Evolutionary conservation across 495 filamentous ascomycete species (phyloP), one percentile per base, ranked within the genome.

Genomic region (Arthonia radiata): DNA sequence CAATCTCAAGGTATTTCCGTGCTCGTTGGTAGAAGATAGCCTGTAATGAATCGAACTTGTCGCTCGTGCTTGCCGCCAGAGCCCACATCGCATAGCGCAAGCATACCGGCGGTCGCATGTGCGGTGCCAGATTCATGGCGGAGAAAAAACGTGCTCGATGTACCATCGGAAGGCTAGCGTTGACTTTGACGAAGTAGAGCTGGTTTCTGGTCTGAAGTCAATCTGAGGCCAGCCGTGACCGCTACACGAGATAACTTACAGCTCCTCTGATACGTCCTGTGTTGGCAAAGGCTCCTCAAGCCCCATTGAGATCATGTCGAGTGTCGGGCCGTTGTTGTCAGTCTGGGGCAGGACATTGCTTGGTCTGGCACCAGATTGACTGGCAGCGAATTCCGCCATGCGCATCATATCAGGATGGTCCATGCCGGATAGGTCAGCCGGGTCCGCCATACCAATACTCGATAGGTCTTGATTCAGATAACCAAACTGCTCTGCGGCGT

Each of bases 31-130:
- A 97, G 43, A 93, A 90, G 29, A 82, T 61, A 15, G 73, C 68
- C 38, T 76, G 74, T 12, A 91, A 48, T 18, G 60, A 57, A 8
- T 56, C 52, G 43, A 76, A 90, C 38, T 79, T 86, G 10, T 90
- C 78, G 7, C 63, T 69, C 18, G 82, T 59, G 1, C 75, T 69
- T 18, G 80, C 78, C 15, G 86, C 81, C 32, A 81, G 54, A 27
- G 68, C 72, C 86, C 86, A 97, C 50, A 93, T 86, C 17, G 73
- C 76, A 49, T 97, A 97, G 24, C 89, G 72, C 17, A 97, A 53
- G 32, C 70, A 75, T 2, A 92, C 67, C 4, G 83, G 82, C 10
- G 86, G 86, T 25, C 86, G 67, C 50, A 80, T 71, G 31, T 65
- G 67, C 4, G 81, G 81, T 12, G 80, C 64, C 41, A 92, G 56